phyloP scores from a whole-genome alignment of 768 basidiomycete genomes.

The Serendipita sp. region DNA sequence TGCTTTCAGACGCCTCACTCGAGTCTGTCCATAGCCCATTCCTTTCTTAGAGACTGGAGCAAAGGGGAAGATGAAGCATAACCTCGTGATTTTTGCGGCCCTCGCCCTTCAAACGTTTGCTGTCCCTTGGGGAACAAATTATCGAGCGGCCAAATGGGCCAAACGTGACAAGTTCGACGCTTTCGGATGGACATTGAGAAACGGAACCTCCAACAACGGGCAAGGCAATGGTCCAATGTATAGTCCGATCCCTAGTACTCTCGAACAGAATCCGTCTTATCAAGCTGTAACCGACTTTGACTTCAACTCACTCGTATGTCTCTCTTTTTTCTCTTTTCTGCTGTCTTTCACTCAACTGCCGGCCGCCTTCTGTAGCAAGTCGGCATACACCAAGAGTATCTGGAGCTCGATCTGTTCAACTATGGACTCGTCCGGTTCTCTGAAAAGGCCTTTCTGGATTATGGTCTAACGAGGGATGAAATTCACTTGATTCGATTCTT shows the following conservation, averaged over 20 bases:
- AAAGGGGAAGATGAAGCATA: no score
- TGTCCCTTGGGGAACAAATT: no score
- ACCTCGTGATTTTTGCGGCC: no score
- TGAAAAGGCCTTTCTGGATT: slow-evolving; percentile 35
- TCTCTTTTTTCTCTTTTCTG: not conserved
- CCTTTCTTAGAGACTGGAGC: no score
- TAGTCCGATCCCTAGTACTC: not conserved
- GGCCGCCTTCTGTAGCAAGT: slow-evolving; percentile 13
- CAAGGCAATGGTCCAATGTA: not conserved
- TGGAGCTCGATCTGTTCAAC: slow-evolving; percentile 45
- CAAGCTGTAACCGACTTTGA: not conserved
- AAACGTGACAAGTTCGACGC: not conserved
- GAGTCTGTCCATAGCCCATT: no score
- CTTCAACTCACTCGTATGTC: not conserved
- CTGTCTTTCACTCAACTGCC: not conserved
- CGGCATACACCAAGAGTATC: slow-evolving; percentile 45
- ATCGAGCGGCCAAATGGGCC: not conserved
- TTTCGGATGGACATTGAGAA: not conserved
- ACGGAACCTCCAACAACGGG: not conserved
- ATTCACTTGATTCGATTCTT: slow-evolving; percentile 38
- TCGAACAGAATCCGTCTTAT: not conserved
- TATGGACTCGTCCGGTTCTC: slow-evolving; percentile 38
- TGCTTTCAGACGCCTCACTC: no score
- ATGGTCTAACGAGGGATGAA: slow-evolving; percentile 23
- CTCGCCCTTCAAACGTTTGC: no score